Conservation (phyloP, 805 yeast genomes). For the Lipomyces sp. region DNA sequence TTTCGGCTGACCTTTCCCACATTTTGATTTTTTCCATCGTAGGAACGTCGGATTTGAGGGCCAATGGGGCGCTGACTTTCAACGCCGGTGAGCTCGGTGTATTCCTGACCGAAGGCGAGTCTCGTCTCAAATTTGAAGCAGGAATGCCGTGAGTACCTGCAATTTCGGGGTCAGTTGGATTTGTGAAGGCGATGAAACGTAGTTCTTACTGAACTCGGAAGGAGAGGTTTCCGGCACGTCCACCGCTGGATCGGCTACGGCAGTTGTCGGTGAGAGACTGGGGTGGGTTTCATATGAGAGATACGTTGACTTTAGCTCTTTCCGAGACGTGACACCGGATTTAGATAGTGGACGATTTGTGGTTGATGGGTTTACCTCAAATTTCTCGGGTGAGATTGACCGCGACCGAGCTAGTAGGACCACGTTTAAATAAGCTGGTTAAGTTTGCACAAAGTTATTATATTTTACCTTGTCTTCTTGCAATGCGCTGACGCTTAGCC, state of each 20-base stretch:
- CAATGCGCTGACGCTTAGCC: conserved; percentile 25
- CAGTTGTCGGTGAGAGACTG: conserved; percentile 3
- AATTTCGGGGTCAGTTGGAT: not conserved
- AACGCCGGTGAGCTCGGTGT: not conserved
- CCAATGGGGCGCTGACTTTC: not conserved
- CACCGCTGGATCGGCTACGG: not conserved
- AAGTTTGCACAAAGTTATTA: not conserved
- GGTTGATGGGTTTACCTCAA: not conserved
- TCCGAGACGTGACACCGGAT: not conserved
- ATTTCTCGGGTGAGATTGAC: conserved; percentile 8
- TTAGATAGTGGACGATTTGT: not conserved
- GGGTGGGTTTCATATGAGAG: conserved; percentile 9
- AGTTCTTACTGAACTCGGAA: not conserved
- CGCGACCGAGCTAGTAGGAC: conserved; percentile 22
- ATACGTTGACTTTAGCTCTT: not conserved
- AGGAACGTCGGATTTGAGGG: not conserved
- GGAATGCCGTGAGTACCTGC: not conserved
- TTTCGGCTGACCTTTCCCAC: conserved; percentile 8
- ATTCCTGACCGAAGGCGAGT: not conserved
- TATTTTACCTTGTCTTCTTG: conserved; percentile 26
- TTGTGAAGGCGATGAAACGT: not conserved
- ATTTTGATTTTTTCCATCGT: conserved; percentile 2
- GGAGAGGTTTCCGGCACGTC: not conserved
- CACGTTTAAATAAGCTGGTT: not conserved
- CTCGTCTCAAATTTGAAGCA: not conserved